A percentile compares a stretch with the other conserved stretches of the same genome.
These are phyloP conservation scores for Tagetes patula DNA, from an alignment of 129 eudicot species.

Conservation along the genomic window DNA sequence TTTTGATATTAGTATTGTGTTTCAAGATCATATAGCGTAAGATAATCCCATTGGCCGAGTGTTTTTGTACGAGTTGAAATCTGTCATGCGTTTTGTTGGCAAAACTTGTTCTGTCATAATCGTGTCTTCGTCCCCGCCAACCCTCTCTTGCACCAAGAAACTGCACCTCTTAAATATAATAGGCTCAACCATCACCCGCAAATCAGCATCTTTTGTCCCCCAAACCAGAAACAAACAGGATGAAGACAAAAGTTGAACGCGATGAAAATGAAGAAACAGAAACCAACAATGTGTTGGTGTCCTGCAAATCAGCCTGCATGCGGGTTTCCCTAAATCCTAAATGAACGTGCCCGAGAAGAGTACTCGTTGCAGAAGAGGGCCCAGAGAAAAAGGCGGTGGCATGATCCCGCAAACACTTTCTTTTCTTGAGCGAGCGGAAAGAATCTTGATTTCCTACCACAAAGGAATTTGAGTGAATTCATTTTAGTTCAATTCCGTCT, in stretches of 20 bases:
- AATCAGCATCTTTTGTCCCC: not conserved
- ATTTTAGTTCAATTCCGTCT: not conserved
- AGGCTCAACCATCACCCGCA: not conserved
- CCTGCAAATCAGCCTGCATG: not conserved
- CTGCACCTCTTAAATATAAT: not conserved
- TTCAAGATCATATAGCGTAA: not conserved
- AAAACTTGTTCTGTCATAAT: not conserved
- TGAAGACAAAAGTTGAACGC: not conserved
- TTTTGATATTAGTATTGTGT: not conserved
- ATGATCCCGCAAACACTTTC: not conserved
- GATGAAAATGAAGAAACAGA: not conserved
- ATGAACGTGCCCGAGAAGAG: not conserved
- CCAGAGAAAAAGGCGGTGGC: not conserved
- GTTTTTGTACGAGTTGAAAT: not conserved
- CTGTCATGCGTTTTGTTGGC: not conserved
- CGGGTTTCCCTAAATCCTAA: not conserved
- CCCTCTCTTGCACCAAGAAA: not conserved
- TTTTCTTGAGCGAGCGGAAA: not conserved
- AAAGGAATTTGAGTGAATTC: not conserved
- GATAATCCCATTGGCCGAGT: constrained; percentile 1
- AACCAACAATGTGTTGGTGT: no score
- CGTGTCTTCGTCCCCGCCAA: not conserved
- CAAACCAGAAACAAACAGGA: not conserved
- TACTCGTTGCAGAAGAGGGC: not conserved
- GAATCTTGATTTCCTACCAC: not conserved